Base-by-base conservation (phyloP, 2,329 filamentous ascomycete species). In the Thielaviopsis ethacetica region DNA sequence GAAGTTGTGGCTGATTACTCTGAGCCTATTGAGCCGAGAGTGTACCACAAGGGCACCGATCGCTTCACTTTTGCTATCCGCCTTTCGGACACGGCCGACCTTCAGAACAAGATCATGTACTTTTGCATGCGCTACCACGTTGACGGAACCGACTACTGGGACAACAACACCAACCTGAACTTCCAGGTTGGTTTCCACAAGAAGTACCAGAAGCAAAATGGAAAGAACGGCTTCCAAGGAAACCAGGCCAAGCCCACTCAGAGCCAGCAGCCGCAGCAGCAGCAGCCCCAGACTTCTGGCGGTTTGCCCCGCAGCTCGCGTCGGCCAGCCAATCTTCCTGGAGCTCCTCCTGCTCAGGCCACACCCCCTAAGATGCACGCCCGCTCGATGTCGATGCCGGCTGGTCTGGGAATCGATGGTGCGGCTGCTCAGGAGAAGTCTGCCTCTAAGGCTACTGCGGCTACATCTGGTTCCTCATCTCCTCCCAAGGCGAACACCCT, bases 41-140 rank as follows among this genome's bases (percentile, higher is more conserved):
- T 57, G 19, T 57, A 61, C 53, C 81, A 81, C 64, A 81, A 85
- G 50, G 71, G 71, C 5, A 75, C 74, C 3, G 93, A 98, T 69
- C 82, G 88, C 47, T 98, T 98, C 74, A 88, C 84, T 67, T 98
- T 98, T 72, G 88, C 83, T 70, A 94, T 98, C 75, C 91, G 91
- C 75, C 73, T 98, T 60, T 85, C 90, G 21, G 93, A 98, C 67
- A 84, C 90, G 66, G 87, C 88, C 52, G 91, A 96, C 69, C 78
- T 98, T 53, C 91, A 96, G 70, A 82, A 83, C 64, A 97, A 96
- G 78, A 95, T 90, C 0, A 76, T 98, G 67, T 89, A 91, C 71
- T 83, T 97, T 67, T 97, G 93, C 71, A 79, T 96, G 56, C 86
- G 89, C 56, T 98, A 97, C 71, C 82, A 75, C 47, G 89, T 95